phyloP scores from a whole-genome alignment of 139 green algal species.

The Chlamydomonas asymmetrica region DNA sequence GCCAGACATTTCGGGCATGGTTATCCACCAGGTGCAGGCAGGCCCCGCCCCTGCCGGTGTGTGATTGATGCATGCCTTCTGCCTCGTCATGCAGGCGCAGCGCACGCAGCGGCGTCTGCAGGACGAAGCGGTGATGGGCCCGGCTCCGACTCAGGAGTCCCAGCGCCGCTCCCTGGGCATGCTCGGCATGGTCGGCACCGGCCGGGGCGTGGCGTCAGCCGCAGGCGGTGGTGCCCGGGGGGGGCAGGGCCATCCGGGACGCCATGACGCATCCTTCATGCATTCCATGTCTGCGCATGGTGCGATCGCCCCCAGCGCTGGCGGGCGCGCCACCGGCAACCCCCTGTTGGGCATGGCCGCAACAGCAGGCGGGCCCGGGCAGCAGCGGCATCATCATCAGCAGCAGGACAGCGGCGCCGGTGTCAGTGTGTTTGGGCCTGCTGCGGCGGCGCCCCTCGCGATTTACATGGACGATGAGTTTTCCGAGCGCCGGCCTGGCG shows the following conservation, averaged over 20 bases:
- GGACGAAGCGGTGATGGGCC: constrained; percentile 36
- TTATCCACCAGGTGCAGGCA: background rate
- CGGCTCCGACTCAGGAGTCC: constrained; percentile 16
- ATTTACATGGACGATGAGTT: constrained; percentile 32
- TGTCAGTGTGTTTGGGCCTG: too few species aligned
- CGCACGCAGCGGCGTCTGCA: constrained; percentile 69
- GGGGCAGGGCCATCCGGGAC: too few species aligned
- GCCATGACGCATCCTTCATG: too few species aligned
- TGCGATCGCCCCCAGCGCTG: constrained; percentile 5
- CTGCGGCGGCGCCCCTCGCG: too few species aligned
- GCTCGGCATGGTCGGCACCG: background rate
- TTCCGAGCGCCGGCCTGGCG: background rate
- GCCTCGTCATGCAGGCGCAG: constrained; percentile 48
- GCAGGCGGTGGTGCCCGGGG: background rate
- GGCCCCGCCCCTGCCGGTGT: background rate
- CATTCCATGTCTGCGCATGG: too few species aligned
- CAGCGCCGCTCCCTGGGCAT: constrained; percentile 31
- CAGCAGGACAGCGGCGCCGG: background rate
- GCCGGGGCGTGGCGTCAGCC: background rate
- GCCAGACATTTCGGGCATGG: background rate
- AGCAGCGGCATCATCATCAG: background rate
- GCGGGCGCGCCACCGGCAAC: background rate
- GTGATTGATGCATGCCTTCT: background rate
- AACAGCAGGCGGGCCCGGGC: background rate
- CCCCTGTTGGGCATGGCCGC: too few species aligned